Base-by-base conservation (phyloP, 306 rosid genomes). In the Albizia julibrissin region DNA sequence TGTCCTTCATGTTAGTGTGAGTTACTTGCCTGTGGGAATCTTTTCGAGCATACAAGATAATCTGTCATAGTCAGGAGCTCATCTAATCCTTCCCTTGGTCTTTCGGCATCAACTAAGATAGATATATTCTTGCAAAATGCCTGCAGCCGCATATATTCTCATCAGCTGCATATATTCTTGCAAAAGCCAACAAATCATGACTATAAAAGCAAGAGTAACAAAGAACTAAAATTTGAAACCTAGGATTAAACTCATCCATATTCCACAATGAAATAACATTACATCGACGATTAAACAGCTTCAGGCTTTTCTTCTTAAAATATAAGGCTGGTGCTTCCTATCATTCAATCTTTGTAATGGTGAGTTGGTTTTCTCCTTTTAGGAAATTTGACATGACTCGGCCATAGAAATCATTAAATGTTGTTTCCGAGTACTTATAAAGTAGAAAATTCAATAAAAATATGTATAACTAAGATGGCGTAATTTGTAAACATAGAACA, bases 81-180 rank as follows among this genome's bases (percentile, higher is more conserved):
- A 78, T 96, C 85, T 83, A 93, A 86, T 59, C 98, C 98, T 88
- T 92, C 94, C 86, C 98, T 92, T 76, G 84, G 80, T 80, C 85
- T 90, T 92, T 96, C 99, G 68, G 94, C 91, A 26, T 96, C 99
- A 80, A 96, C 73, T 75, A 96, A 77, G 85, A 96, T 89, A 68
- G 97, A 86, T 83, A 96, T 92, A 69, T 88, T 87, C 74, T 69
- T 88, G 69, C 54, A 69, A 89, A 81, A 79, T 39, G 99, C 98
- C 99, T 96, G 94, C 56, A 71, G 33, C 6, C 80, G 22, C 7
- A 65, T 72, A 12, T 13, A 16, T 7, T 42, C 70, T 40, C 76
- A 39, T 71, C 50, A 22, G 12, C 74, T 16, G 58, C 39, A 34
- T 37, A 37, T 37, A 37, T 37, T 37, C 8, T 37, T 37, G 40